Conservation (phyloP, 805 yeast genomes). For the Kurtzmaniella fragi region DNA sequence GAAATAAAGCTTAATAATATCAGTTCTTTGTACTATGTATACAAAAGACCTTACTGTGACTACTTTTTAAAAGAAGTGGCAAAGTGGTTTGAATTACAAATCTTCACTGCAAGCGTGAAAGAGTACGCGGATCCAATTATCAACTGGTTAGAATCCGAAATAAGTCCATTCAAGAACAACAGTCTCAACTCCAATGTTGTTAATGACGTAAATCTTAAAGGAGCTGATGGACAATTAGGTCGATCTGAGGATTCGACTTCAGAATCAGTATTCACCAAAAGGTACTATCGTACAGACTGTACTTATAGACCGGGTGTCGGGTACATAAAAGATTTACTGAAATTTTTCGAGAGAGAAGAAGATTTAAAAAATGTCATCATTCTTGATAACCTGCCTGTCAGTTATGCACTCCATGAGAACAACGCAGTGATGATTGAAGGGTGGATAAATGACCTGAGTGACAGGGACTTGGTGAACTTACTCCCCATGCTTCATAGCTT, state of each 20-base stretch:
- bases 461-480: slow-evolving; percentile 73
- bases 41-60: slow-evolving; percentile 90
- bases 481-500: slow-evolving; percentile 76
- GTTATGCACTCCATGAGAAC: slow-evolving; percentile 76
- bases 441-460: slow-evolving; percentile 96
- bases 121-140: slow-evolving; percentile 98
- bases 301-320: slow-evolving; percentile 74
- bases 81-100: slow-evolving; percentile 83
- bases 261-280: slow-evolving; percentile 34
- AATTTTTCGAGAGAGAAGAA: slow-evolving; percentile 52
- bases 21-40: slow-evolving; percentile 82
- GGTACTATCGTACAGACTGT: slow-evolving; percentile 80
- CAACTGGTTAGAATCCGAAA: slow-evolving; percentile 77
- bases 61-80: slow-evolving; percentile 71
- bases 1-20: slow-evolving; percentile 69
- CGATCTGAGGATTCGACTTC: slow-evolving; percentile 3
- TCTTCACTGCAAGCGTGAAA: slow-evolving; percentile 91
- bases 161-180: slow-evolving; percentile 12
- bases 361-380: slow-evolving; percentile 70
- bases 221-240: slow-evolving; percentile 7
- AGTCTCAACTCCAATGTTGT: slow-evolving; percentile 5
- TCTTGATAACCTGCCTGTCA: slow-evolving; percentile 89
- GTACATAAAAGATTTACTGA: slow-evolving; percentile 53
- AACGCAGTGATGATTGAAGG: slow-evolving; percentile 95
- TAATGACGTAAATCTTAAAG: no score